phyloP scores from a whole-genome alignment of 352 stramenopile genomes.

The Thraustochytrium aureum region DNA sequence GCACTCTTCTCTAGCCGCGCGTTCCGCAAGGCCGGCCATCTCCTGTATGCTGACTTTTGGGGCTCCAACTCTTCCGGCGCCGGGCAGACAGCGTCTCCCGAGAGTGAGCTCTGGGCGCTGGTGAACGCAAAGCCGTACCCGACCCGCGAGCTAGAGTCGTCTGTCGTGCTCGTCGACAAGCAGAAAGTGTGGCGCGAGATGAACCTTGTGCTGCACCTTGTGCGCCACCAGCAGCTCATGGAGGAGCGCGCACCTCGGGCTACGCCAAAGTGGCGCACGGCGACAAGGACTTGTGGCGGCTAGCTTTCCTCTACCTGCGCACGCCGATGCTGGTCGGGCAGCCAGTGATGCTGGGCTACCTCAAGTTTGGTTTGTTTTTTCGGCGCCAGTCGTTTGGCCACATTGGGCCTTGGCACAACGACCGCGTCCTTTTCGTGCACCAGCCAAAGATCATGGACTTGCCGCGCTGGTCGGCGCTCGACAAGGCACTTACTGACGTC shows the following conservation, averaged over 20 bases:
- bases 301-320: neutral
- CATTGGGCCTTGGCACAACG: neutral
- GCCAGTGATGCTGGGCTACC: neutral
- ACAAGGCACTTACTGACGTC: neutral
- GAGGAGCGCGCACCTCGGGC: no score
- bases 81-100: neutral
- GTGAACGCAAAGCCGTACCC: neutral
- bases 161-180: neutral
- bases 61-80: neutral
- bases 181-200: neutral
- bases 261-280: neutral
- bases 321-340: neutral
- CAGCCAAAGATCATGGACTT: neutral
- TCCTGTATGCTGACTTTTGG: neutral
- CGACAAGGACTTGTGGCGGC: neutral
- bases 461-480: neutral
- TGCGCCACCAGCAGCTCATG: neutral
- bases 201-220: neutral
- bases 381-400: neutral
- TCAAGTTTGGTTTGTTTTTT: neutral
- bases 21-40: neutral
- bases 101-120: neutral
- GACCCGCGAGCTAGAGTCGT: neutral
- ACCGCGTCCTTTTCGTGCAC: neutral
- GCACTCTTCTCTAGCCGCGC: neutral